These are phyloP conservation scores for Lactarius trivialis DNA, from an alignment of 768 basidiomycete genomes.

Conservation along the genomic window DNA sequence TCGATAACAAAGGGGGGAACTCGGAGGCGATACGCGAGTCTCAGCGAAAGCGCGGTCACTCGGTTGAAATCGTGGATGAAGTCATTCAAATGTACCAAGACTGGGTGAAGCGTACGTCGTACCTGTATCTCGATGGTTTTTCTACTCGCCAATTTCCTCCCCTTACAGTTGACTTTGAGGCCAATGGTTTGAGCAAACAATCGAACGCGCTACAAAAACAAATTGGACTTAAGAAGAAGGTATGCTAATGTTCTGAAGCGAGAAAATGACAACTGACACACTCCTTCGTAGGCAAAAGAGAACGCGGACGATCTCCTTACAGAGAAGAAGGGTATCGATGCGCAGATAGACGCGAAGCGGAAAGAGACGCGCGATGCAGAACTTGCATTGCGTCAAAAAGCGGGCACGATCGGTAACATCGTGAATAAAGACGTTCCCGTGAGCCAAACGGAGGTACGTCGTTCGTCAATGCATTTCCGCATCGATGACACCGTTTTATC, in stretches of 20 bases:
- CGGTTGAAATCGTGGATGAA: conserved; percentile 91
- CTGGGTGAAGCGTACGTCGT: conserved; percentile 85
- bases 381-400: conserved; percentile 69
- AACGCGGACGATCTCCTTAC: conserved; percentile 81
- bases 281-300: conserved; percentile 68
- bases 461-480: neutral
- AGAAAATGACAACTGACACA: conserved; percentile 1
- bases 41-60: conserved; percentile 83
- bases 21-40: conserved; percentile 86
- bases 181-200: conserved; percentile 69
- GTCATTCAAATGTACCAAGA: conserved; percentile 86
- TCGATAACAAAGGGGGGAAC: conserved; percentile 88
- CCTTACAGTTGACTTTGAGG: conserved; percentile 78
- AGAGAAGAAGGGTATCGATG: conserved; percentile 80
- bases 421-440: conserved; percentile 84
- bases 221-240: conserved; percentile 92
- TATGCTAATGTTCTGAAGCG: conserved; percentile 24
- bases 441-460: conserved; percentile 76
- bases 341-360: conserved; percentile 66
- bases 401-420: conserved; percentile 82
- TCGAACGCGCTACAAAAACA: conserved; percentile 92
- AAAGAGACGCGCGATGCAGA: conserved; percentile 76
- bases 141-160: neutral
- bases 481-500: neutral
- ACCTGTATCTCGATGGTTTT: neutral